Base-by-base conservation (phyloP, 176 grass and related monocot genomes). In the Microstegium vimineum region DNA sequence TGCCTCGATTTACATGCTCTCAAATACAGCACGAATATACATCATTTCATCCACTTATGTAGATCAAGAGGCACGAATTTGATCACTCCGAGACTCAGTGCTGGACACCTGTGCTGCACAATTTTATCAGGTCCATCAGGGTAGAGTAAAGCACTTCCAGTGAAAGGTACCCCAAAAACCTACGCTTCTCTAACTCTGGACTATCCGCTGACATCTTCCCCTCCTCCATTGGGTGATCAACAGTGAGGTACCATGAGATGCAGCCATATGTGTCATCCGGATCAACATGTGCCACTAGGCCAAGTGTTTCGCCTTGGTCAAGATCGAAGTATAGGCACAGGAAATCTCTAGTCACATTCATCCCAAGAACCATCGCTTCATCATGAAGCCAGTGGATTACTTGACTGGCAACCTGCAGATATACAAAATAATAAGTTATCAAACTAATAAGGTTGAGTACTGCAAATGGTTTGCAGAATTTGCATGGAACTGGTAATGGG, bases 331-430 rank as follows among this genome's bases (percentile, higher is more conserved):
- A 89, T 51, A 98, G 81, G 75, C 92, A 90, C 68, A 98, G 52
- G 56, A 98, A 93, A 43, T 98, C 95, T 85, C 84, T 93, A 15
- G 75, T 91, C 37, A 88, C 84, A 45, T 91, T 94, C 90, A 95
- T 91, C 62, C 95, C 90, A 10, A 98, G 82, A 67, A 95, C 84
- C 71, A 90, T 34, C 4, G 95, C 86, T 90, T 95, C 92, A 70
- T 98, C 92, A 14, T 93, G 90, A 38, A 98, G 90, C 90, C 95
- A 98, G 16, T 86, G 86, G 68, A 98, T 98, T 43, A 93, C 87
- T 84, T 95, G 92, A 62, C 92, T 89, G 3, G 92, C 92, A 49
- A 91, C 90, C 90, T 98, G 89, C 33, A 28, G 32, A 70, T 41
- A 61, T 10, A 80, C 62, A 57, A 59, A 25, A 25, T 59, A 59